Evolutionary conservation across 202 grass and related monocot species (phyloP).

Genomic region (Sporobolus alterniflorus): DNA sequence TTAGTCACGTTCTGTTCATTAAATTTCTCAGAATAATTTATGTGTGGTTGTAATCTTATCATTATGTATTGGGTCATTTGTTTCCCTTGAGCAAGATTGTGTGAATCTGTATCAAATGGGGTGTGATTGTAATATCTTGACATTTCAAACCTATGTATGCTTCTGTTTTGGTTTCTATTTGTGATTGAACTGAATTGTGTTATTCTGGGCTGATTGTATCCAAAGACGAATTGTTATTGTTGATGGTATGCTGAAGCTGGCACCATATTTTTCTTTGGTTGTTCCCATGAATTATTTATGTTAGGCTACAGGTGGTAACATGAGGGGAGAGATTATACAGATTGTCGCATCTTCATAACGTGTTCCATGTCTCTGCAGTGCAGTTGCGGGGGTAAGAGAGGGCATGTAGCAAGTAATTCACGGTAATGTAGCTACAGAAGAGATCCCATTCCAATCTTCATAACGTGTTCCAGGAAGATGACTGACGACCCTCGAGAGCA

Average conservation of each 20-base stretch:
- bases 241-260: background rate
- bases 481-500: too few species aligned
- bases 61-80: background rate
- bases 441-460: too few species aligned
- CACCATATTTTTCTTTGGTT: background rate
- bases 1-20: conserved; percentile 33
- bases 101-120: background rate
- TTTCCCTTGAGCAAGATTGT: background rate
- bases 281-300: background rate
- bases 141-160: background rate
- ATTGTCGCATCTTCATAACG: background rate
- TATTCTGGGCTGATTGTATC: background rate
- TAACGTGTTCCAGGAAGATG: too few species aligned
- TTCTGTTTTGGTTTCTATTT: background rate
- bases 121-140: conserved; percentile 13
- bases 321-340: background rate
- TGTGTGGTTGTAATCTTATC: background rate
- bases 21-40: conserved; percentile 9
- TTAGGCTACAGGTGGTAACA: too few species aligned
- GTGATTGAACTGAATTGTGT: background rate
- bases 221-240: background rate
- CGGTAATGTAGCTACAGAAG: too few species aligned
- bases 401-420: too few species aligned
- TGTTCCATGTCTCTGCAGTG: too few species aligned
- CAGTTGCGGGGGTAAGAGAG: too few species aligned